A percentile compares a stretch with the other conserved stretches of the same genome.
Evolutionary conservation across 257 asterid species (phyloP).

Genomic region (Striga asiatica): DNA sequence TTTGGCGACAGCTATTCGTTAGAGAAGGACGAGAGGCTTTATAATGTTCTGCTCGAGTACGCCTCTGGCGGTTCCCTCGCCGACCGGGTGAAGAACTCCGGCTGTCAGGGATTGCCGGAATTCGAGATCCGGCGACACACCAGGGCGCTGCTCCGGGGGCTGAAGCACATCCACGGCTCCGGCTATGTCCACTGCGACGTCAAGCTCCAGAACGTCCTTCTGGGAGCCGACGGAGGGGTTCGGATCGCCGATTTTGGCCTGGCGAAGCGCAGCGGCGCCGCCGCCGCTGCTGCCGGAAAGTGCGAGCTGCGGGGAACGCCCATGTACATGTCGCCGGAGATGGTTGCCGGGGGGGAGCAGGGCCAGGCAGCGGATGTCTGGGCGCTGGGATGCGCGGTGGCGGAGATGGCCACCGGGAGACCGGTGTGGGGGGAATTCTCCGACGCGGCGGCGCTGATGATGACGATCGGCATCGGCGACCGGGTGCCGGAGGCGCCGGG

Average conservation of each 20-base stretch:
- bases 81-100: conserved; percentile 15
- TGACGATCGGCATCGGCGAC: conserved; percentile 48
- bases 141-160: conserved; percentile 37
- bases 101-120: conserved; percentile 17
- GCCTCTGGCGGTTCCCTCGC: conserved; percentile 61
- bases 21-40: conserved; percentile 64
- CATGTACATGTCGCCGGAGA: conserved; percentile 80
- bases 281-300: background rate
- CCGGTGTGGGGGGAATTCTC: conserved; percentile 48
- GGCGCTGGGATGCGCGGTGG: conserved; percentile 69
- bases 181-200: conserved; percentile 50
- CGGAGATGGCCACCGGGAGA: conserved; percentile 62
- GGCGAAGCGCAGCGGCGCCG: conserved; percentile 20
- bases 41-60: conserved; percentile 68
- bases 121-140: conserved; percentile 24
- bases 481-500: conserved; percentile 54
- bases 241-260: conserved; percentile 45
- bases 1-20: conserved; percentile 45
- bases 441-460: conserved; percentile 27
- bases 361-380: conserved; percentile 61
- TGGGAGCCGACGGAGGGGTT: conserved; percentile 13
- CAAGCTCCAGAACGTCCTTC: conserved; percentile 38
- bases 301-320: conserved; percentile 43
- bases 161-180: conserved; percentile 41
- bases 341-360: conserved; percentile 55